phyloP scores from a whole-genome alignment of 2,329 filamentous ascomycete species.

The Paraphaeosphaeria sporulosa region DNA sequence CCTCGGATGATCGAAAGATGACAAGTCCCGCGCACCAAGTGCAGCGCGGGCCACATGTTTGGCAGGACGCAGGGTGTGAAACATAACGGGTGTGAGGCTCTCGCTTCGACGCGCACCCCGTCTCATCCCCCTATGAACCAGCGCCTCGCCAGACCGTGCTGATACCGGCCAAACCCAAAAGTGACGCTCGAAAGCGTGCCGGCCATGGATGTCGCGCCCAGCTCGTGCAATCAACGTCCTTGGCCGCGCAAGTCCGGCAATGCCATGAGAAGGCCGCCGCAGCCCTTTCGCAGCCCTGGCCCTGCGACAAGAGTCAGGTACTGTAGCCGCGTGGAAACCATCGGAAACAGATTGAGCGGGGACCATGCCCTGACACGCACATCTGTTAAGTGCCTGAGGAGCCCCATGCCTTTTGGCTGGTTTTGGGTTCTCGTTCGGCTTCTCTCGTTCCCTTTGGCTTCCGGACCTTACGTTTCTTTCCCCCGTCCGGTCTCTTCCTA shows the following conservation, averaged over 20 bases:
- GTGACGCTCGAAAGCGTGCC: constrained; percentile 25
- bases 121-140: constrained; percentile 40
- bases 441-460: constrained; percentile 36
- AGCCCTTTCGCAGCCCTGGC: constrained; percentile 25
- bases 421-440: constrained; percentile 42
- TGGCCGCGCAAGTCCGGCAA: constrained; percentile 33
- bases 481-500: constrained; percentile 21
- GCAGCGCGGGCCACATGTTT: constrained; percentile 13
- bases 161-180: constrained; percentile 39
- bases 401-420: constrained; percentile 34
- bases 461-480: constrained; percentile 24
- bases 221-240: constrained; percentile 26
- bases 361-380: constrained; percentile 22
- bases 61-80: constrained; percentile 30
- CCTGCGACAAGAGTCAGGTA: constrained; percentile 33
- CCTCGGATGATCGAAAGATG: constrained; percentile 16
- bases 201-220: constrained; percentile 25
- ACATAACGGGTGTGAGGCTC: constrained; percentile 37
- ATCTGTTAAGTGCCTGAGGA: constrained; percentile 41
- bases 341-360: constrained; percentile 42
- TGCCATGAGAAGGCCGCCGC: constrained; percentile 31
- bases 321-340: constrained; percentile 41
- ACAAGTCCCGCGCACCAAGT: constrained; percentile 10
- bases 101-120: constrained; percentile 38
- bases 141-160: constrained; percentile 46